Base-by-base conservation (phyloP, 1,284 basidiomycete species). In the Bjerkandera adusta region DNA sequence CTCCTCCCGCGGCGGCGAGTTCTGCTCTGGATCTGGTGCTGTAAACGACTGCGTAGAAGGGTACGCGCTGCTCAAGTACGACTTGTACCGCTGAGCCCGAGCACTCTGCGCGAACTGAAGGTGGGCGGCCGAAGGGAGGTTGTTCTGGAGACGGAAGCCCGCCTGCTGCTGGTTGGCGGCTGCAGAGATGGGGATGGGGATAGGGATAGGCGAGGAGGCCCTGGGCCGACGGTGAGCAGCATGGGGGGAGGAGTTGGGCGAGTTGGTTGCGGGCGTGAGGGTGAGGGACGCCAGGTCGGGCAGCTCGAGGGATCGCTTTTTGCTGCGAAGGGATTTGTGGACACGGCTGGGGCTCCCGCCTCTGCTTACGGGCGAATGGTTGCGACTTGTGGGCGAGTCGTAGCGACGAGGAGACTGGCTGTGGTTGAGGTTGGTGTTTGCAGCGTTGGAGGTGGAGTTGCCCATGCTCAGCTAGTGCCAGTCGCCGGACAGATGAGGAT, bases 301-400 rank as follows among this genome's bases (percentile, higher is more conserved):
- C 34, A 89, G 73, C 62, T 89, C 85, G 30, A 89, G 75, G 0
- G 82, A 85, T 58, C 75, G 80, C 69, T 85, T 87, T 73, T 85
- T 88, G 18, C 70, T 70, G 41, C 81, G 72, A 48, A 85, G 68
- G 36, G 82, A 81, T 50, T 68, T 69, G 60, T 76, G 75, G 3
- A 66, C 64, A 46, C 63, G 55, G 48, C 52, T 57, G 27, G 60
- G 60, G 50, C 57, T 61, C 47, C 57, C 60, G 30, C 57, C 57
- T 47, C 58, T 56, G 49, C 50, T 38, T 41, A 58, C 57, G 22
- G 60, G 61, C 36, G 54, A 51, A 30, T 44, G 56, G 36, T 52
- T 40, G 52, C 54, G 55, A 39, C 53, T 46, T 24, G 52, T 42
- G 47, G 60, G 53, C 13, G 59, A 57, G 47, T 51, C 50, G 48